phyloP scores from a whole-genome alignment of 176 grass and related monocot species.

The Zizania latifolia region DNA sequence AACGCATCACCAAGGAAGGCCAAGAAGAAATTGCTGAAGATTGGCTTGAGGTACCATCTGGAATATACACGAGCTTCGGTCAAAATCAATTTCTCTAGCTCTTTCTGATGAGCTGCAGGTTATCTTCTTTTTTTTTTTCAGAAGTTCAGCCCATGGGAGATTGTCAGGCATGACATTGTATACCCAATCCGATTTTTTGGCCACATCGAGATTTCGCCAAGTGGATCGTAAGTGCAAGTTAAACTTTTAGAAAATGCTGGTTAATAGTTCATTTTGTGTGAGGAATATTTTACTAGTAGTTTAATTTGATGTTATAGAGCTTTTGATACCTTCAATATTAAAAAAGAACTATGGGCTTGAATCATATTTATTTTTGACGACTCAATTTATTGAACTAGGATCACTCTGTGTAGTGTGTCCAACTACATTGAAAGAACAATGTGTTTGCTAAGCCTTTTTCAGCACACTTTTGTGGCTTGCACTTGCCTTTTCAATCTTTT shows the following conservation, averaged over 20 bases:
- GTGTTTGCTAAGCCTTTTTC: not conserved
- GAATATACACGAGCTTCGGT: slow-evolving; percentile 11
- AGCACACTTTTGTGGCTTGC: not conserved
- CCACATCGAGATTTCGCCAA: slow-evolving; percentile 68
- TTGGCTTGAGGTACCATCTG: slow-evolving; percentile 79
- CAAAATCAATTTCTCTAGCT: not conserved
- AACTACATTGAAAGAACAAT: not conserved
- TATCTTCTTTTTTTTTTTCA: slow-evolving; percentile 35
- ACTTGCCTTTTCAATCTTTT: not conserved
- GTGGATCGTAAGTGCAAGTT: slow-evolving; percentile 70
- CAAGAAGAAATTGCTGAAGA: slow-evolving; percentile 96
- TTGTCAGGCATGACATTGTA: slow-evolving; percentile 86
- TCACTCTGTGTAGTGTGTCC: not conserved
- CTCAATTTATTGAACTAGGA: not conserved
- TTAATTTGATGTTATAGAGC: not conserved
- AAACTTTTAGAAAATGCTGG: not conserved
- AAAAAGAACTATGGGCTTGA: not conserved
- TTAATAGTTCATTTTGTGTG: no score
- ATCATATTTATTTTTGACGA: not conserved
- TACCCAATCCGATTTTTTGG: slow-evolving; percentile 93
- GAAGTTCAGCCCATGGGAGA: slow-evolving; percentile 98
- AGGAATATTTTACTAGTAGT: no score
- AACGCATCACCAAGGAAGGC: slow-evolving; percentile 61
- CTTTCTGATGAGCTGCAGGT: slow-evolving; percentile 3
- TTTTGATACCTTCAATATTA: not conserved